Percentiles rank a stretch among this genome's conserved stretches.
These are phyloP conservation scores for Talaromyces atroroseus DNA, from an alignment of 2,329 filamentous ascomycete genomes.

Conservation along the genomic window DNA sequence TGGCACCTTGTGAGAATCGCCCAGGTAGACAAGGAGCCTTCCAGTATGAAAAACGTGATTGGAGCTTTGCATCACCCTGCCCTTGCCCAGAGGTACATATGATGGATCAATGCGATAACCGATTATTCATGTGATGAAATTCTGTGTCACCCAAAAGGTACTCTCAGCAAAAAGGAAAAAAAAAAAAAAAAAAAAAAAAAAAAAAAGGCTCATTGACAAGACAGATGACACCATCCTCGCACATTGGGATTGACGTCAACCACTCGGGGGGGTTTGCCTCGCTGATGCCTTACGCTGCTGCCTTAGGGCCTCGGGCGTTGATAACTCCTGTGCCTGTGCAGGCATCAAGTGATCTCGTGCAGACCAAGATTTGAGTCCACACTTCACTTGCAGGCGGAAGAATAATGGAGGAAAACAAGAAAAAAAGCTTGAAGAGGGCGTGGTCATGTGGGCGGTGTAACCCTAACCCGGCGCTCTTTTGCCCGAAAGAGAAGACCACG, in stretches of 20 bases:
- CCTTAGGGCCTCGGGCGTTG: neutral
- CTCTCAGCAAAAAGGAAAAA: neutral
- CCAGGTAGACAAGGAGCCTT: too few species aligned
- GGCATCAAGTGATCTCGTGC: neutral
- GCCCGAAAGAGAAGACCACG: neutral
- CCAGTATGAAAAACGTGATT: too few species aligned
- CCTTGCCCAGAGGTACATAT: too few species aligned
- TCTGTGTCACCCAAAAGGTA: neutral
- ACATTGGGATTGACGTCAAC: slow-evolving; percentile 6
- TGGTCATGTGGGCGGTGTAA: neutral
- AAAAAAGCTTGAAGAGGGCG: slow-evolving; percentile 3
- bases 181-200: neutral
- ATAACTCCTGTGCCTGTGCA: too few species aligned
- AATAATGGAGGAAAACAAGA: neutral
- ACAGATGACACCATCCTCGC: neutral
- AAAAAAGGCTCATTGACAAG: neutral
- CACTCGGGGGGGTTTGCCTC: neutral
- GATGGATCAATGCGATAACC: neutral
- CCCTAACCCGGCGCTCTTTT: neutral
- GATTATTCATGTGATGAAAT: neutral
- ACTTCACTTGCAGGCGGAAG: neutral
- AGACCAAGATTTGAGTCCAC: neutral
- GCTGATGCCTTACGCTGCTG: neutral
- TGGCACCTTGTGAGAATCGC: too few species aligned
- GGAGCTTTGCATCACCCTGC: neutral